Percentiles rank a stretch among this genome's conserved stretches.
Conservation (phyloP, 2,329 filamentous ascomycete species). For the Aureobasidium sp. region DNA sequence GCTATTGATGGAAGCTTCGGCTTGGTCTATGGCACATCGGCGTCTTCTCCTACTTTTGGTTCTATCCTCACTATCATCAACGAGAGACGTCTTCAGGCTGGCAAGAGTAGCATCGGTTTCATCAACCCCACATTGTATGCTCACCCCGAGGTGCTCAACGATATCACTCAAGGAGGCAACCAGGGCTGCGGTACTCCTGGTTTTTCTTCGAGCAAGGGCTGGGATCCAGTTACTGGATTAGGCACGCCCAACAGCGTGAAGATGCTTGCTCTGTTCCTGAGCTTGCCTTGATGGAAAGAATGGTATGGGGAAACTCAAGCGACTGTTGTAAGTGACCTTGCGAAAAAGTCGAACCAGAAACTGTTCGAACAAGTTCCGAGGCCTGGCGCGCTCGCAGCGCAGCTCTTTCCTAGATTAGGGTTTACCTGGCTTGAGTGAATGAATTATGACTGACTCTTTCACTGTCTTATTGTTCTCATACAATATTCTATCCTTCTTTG, state of each 20-base stretch:
- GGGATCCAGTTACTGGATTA: slow-evolving; percentile 32
- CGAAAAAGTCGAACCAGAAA: no score
- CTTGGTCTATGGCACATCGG: slow-evolving; percentile 46
- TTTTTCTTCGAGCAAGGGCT: slow-evolving; percentile 24
- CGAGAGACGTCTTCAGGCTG: slow-evolving; percentile 30
- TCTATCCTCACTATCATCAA: slow-evolving; percentile 43
- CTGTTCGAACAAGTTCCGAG: no score
- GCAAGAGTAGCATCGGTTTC: slow-evolving; percentile 37
- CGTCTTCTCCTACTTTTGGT: slow-evolving; percentile 44
- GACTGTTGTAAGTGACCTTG: no score
- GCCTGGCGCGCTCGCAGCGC: no score
- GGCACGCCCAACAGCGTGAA: slow-evolving; percentile 28
- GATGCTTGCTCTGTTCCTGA: slow-evolving; percentile 26
- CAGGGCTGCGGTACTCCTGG: slow-evolving; percentile 34
- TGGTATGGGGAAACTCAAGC: neutral
- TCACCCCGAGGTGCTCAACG: slow-evolving; percentile 34
- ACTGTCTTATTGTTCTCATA: no score
- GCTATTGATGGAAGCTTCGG: slow-evolving; percentile 38
- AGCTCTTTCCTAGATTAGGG: no score
- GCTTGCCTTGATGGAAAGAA: slow-evolving; percentile 17
- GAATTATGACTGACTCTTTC: no score
- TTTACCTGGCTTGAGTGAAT: no score
- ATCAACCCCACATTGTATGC: slow-evolving; percentile 41
- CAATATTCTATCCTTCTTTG: no score
- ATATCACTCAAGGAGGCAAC: slow-evolving; percentile 35